Base-by-base conservation (phyloP, 2,329 filamentous ascomycete species). In the Mycocentrospora acerina region DNA sequence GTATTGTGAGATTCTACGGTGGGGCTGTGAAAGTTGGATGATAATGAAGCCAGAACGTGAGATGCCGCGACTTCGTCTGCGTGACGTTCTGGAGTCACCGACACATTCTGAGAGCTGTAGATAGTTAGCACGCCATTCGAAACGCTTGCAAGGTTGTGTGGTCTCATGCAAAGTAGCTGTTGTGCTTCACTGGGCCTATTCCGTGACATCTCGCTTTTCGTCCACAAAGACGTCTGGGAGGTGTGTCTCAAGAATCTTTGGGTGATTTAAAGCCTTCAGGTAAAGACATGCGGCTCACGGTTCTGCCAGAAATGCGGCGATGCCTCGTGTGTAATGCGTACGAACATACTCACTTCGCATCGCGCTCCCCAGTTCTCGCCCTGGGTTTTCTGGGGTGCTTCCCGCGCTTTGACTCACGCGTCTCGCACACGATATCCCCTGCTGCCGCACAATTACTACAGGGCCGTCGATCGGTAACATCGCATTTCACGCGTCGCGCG, bases 391-490 rank as follows among this genome's bases (percentile, higher is more conserved):
- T 44, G 15, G 53, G 44, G 43, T 67, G 72, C 64, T 71, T 73
- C 39, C 71, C 71, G 29, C 71, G 61, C 36, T 65, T 62, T 2
- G 71, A 73, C 19, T 69, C 53, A 16, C 70, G 64, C 31, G 71
- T 55, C 48, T 73, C 69, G 46, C 71, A 74, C 8, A 59, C 39
- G 2, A 66, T 53, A 32, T 65, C 62, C 19, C 19, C 19, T 33
- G 60, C 60, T 4, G 62, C 44, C 22, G 60, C 48, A 38, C 71
- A 74, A 38, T 73, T 73, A 25, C 59, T 54, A 43, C 71, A 74
- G 5, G 71, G 70, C n/a, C 63, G 70, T 38, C 53, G 57, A 29
- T 72, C 68, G 10, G 69, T 60, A n/a, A 73, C 71, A 57, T 74
- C 67, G 45, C 71, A 74, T 35, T 70, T 70, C 24, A 74, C 70